Evolutionary conservation across 352 stramenopile genomes (phyloP), one percentile per base, ranked within the genome.

Genomic region (Phytopythium chamaehyphon): DNA sequence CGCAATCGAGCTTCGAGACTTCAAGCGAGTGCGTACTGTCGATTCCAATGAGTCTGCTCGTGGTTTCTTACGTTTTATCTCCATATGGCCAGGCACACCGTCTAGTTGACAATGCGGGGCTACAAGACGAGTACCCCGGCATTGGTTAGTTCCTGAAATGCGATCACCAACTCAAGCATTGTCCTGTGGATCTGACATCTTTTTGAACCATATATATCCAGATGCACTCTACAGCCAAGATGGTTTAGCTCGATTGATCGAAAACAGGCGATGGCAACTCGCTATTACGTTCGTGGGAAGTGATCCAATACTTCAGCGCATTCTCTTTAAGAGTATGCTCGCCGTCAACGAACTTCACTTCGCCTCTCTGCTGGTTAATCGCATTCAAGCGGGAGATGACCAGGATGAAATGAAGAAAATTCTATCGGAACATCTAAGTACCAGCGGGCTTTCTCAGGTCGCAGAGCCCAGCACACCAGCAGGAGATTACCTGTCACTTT

Each of bases 151-250:
- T 11, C 21, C 6, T 38, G 22, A 16, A 18, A 10, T 33, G 9
- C 9, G 28, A 33, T 9, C 9, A 9, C 28, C 5, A 33, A 9
- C 28, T 5, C 28, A 10, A 10, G 28, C 28, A 33, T 33, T 10
- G 28, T 33, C 5, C 28, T 31, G 51, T 39, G 18, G 6, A 12
- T 33, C 1, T 23, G 44, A 22, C 12, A 18, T 40, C 43, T 2
- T 10, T 7, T 15, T 12, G 12, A 15, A 31, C 45, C 2, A 8
- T 19, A 3, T 47, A 19, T 51, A 21, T 45, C 9, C 7, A 76
- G 71, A 87, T 26, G 63, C 69, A n/a, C 54, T 89, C 14, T 87
- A 86, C 60, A 83, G 63, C 36, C 72, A 73, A 18, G 77, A 89
- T 44, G 64, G 66, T 35, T 45, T 87, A 16, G 43, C 77, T 22